Evolutionary conservation across 179 eudicot genomes (phyloP).

Genomic region (Amaranthus tricolor): DNA sequence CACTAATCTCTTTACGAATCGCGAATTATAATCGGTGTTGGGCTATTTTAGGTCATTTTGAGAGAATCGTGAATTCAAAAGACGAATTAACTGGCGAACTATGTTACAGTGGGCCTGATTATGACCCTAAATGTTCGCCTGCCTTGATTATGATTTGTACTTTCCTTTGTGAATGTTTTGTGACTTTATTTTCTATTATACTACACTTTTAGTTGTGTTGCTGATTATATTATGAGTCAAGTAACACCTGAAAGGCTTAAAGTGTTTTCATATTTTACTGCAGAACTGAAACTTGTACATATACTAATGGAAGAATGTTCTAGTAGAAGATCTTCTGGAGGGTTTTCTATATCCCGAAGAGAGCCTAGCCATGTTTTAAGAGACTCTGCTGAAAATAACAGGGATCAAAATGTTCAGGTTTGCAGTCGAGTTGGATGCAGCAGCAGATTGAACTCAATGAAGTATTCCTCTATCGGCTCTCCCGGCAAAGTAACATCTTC

Average conservation of each 20-base stretch:
- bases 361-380: constrained; percentile 37
- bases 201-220: neutral
- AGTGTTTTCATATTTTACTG: constrained; percentile 6
- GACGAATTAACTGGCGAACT: too few relatives aligned
- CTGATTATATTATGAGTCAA: neutral
- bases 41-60: too few relatives aligned
- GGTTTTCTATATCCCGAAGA: constrained; percentile 40
- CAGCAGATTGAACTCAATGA: constrained; percentile 52
- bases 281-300: constrained; percentile 28
- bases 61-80: too few relatives aligned
- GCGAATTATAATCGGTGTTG: too few relatives aligned
- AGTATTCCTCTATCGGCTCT: constrained; percentile 36
- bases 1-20: too few relatives aligned
- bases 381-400: constrained; percentile 39
- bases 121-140: neutral
- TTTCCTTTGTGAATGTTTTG: neutral
- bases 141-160: neutral
- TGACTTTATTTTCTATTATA: neutral
- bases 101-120: neutral
- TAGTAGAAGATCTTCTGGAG: constrained; percentile 47
- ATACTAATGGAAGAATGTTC: constrained; percentile 56
- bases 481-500: constrained; percentile 46
- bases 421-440: constrained; percentile 83
- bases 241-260: constrained; percentile 1
- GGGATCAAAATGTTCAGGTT: constrained; percentile 50